phyloP scores from a whole-genome alignment of 2,329 filamentous ascomycete species.

The Trichoderma cornu-damae region DNA sequence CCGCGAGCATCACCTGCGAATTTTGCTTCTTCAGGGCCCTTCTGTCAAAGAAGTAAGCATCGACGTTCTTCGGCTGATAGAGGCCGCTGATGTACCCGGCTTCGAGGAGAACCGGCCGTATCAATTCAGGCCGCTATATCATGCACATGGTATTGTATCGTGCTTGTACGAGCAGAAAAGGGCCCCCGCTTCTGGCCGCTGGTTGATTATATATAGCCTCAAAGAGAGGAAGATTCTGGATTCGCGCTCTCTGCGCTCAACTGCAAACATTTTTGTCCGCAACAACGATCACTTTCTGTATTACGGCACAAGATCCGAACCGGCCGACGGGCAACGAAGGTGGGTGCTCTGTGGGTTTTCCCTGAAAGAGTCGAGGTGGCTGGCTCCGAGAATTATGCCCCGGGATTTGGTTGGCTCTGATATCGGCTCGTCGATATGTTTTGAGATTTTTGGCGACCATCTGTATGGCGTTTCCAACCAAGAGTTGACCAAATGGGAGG shows the following conservation, averaged over 20 bases:
- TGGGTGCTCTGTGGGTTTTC: constrained; percentile 58
- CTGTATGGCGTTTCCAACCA: constrained; percentile 69
- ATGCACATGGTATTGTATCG: constrained; percentile 51
- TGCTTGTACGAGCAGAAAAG: constrained; percentile 48
- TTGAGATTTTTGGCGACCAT: constrained; percentile 60
- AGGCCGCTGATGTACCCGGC: constrained; percentile 31
- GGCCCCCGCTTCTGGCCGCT: constrained; percentile 36
- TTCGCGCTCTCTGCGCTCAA: constrained; percentile 39
- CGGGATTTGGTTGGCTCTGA: constrained; percentile 58
- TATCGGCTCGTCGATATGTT: constrained; percentile 63
- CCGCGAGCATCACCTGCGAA: constrained; percentile 43
- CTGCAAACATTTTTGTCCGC: constrained; percentile 60
- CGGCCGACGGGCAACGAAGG: constrained; percentile 50
- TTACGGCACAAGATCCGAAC: constrained; percentile 58
- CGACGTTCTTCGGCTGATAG: constrained; percentile 40
- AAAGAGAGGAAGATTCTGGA: constrained; percentile 41
- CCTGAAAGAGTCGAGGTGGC: constrained; percentile 38
- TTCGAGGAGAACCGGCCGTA: constrained; percentile 36
- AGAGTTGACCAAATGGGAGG: constrained; percentile 55
- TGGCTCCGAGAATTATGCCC: constrained; percentile 46
- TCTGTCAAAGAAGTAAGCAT: constrained; percentile 50
- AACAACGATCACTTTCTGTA: constrained; percentile 58
- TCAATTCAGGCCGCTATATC: constrained; percentile 52
- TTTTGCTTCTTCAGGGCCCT: constrained; percentile 53
- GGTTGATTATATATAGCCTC: constrained; percentile 46